These are phyloP conservation scores for Claviceps purpurea DNA, from an alignment of 2,329 filamentous ascomycete genomes.

Conservation along the genomic window DNA sequence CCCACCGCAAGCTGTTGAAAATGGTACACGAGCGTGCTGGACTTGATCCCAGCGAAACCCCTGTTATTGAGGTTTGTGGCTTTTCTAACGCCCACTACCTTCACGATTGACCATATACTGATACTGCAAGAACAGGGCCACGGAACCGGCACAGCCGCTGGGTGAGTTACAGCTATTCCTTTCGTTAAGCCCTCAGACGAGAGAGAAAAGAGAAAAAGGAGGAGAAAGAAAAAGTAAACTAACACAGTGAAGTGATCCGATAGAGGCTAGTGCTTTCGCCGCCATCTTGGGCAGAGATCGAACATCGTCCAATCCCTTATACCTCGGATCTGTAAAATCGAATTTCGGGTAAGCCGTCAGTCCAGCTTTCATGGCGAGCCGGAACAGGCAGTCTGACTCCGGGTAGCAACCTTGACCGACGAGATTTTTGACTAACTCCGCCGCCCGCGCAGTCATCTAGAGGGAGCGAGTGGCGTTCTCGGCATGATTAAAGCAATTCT, in stretches of 20 bases:
- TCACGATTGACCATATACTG: neutral
- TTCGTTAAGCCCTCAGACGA: neutral
- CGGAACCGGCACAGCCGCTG: constrained; percentile 19
- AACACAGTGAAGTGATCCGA: constrained; percentile 19
- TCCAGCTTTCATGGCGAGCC: neutral
- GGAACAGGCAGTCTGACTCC: neutral
- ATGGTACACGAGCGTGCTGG: constrained; percentile 20
- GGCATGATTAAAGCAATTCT: constrained; percentile 15
- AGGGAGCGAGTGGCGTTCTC: constrained; percentile 14
- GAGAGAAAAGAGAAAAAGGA: neutral
- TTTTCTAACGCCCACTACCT: neutral
- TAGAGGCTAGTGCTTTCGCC: constrained; percentile 16
- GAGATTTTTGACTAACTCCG: neutral
- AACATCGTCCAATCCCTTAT: constrained; percentile 12
- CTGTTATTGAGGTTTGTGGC: constrained; percentile 6
- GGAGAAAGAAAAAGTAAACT: neutral
- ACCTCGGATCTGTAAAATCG: constrained; percentile 13
- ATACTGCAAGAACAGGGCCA: constrained; percentile 7
- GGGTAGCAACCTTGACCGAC: neutral
- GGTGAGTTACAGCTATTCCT: constrained; percentile 1
- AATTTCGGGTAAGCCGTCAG: constrained; percentile 7
- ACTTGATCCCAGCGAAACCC: constrained; percentile 10
- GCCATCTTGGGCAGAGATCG: constrained; percentile 10
- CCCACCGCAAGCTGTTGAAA: constrained; percentile 20
- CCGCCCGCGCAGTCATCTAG: constrained; percentile 9